Percentiles rank a stretch among this genome's conserved stretches.
These are phyloP conservation scores for Microbotryum intermedium DNA, from an alignment of 1,284 basidiomycete species.

Conservation along the genomic window DNA sequence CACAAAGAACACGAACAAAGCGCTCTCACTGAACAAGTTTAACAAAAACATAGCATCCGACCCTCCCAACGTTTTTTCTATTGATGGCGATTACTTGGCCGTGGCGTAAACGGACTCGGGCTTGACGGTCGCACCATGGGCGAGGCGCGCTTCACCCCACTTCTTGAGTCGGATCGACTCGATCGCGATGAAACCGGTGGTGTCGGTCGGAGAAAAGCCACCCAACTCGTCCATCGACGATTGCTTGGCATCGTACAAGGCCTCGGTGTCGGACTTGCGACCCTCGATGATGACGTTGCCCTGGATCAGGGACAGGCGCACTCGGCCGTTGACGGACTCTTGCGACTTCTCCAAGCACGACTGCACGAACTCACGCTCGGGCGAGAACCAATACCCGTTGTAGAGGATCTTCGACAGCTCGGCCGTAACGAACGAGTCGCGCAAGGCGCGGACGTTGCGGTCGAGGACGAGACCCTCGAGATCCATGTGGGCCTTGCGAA, in stretches of 20 bases:
- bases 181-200: slow-evolving; percentile 84
- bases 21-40: background rate
- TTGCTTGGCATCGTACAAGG: slow-evolving; percentile 83
- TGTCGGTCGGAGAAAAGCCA: slow-evolving; percentile 89
- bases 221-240: slow-evolving; percentile 99
- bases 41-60: background rate
- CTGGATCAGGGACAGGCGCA: slow-evolving; percentile 87
- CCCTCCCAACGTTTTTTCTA: background rate
- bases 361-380: slow-evolving; percentile 90
- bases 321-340: slow-evolving; percentile 89
- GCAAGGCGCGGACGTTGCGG: slow-evolving; percentile 86
- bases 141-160: slow-evolving; percentile 46
- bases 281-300: slow-evolving; percentile 94
- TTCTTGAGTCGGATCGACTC: slow-evolving; percentile 94
- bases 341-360: slow-evolving; percentile 84
- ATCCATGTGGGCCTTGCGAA: slow-evolving; percentile 91
- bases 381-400: slow-evolving; percentile 75
- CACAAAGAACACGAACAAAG: background rate
- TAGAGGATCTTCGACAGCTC: slow-evolving; percentile 85
- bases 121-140: slow-evolving; percentile 19
- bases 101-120: slow-evolving; percentile 28
- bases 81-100: background rate
- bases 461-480: slow-evolving; percentile 95
- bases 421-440: slow-evolving; percentile 90
- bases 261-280: slow-evolving; percentile 70